Evolutionary conservation across 306 rosid genomes (phyloP), one percentile per base, ranked within the genome.

Genomic region (Fagus crenata): DNA sequence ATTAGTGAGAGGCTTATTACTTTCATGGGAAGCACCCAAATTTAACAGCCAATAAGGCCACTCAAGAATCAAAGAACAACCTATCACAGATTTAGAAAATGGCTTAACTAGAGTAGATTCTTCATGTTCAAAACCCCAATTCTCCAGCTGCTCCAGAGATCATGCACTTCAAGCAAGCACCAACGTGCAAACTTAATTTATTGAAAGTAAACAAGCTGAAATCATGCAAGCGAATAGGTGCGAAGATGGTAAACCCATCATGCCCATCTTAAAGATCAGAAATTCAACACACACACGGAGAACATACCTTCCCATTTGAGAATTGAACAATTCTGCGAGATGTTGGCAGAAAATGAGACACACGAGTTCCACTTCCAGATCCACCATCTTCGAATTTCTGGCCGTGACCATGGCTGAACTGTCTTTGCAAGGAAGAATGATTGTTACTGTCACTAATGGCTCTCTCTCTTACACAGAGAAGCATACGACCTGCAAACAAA

Each of bases 381-480:
- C 84, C 93, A 63, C 96, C 89, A 72, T 88, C 92, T 61, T 92
- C 96, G 40, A 90, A 79, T 75, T 88, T 92, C 71, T 88, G 97
- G 79, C 91, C 79, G 58, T 90, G 95, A 55, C 97, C 97, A 53
- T 88, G 92, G 84, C 98, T 94, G 77, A 94, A 89, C 58, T 87
- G 91, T 58, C 91, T 78, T 81, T 87, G 91, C 83, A 87, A 81
- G 42, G 91, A 87, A 59, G 91, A 83, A 72, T 87, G 87, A 42
- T 46, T 90, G 31, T 78, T 88, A 53, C 42, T 86, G 43, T 94
- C 98, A 72, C 54, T 69, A 54, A 76, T 68, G 22, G 91, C 77
- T 79, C 98, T 92, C 84, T 94, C 97, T 90, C 98, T 87, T 35
- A 92, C 96, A 49, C 97, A 92, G 12, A 94, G 96, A 82, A 94